Percentiles rank a stretch among this genome's conserved stretches.
Evolutionary conservation across 192 early-diverging fungal species (phyloP).

Genomic region (Lunasporangiospora selenospora): DNA sequence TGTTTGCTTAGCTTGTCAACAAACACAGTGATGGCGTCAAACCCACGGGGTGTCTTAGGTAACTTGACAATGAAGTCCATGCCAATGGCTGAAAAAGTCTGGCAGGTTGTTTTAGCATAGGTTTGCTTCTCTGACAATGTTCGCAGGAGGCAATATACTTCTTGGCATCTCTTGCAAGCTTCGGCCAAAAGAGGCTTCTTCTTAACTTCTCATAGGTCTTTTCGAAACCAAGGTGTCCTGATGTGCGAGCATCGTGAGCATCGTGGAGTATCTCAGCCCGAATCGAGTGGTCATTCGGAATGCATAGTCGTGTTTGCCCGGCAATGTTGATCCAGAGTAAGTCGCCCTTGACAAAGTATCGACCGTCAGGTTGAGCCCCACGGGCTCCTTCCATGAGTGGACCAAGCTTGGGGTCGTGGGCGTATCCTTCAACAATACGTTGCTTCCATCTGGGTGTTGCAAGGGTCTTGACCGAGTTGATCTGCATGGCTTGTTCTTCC

Average conservation of each 20-base stretch:
- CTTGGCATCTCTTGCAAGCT: background rate
- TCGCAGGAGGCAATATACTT: constrained; percentile 2
- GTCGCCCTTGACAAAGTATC: background rate
- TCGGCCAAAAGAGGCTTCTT: background rate
- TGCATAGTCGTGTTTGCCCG: background rate
- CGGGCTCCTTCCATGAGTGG: background rate
- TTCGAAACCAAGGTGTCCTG: constrained; percentile 31
- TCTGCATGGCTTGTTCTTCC: too few species aligned
- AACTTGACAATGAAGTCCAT: constrained; percentile 47
- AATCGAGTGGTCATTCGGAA: background rate
- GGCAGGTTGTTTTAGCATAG: constrained; percentile 8
- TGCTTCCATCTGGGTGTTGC: too few species aligned
- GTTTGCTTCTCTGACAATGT: constrained; percentile 26
- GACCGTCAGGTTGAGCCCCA: background rate
- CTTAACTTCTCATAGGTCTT: constrained; percentile 1
- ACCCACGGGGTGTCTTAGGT: constrained; percentile 15
- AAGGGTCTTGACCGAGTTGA: too few species aligned
- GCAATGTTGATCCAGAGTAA: background rate
- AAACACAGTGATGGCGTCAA: constrained; percentile 36
- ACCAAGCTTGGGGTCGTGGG: background rate
- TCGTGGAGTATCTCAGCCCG: background rate
- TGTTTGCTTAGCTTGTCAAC: background rate
- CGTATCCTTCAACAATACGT: background rate
- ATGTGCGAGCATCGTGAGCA: constrained; percentile 6
- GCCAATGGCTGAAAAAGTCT: constrained; percentile 27